phyloP scores from a whole-genome alignment of 2,329 filamentous ascomycete species.

The Ophiocordyceps camponoti-rufipedis region DNA sequence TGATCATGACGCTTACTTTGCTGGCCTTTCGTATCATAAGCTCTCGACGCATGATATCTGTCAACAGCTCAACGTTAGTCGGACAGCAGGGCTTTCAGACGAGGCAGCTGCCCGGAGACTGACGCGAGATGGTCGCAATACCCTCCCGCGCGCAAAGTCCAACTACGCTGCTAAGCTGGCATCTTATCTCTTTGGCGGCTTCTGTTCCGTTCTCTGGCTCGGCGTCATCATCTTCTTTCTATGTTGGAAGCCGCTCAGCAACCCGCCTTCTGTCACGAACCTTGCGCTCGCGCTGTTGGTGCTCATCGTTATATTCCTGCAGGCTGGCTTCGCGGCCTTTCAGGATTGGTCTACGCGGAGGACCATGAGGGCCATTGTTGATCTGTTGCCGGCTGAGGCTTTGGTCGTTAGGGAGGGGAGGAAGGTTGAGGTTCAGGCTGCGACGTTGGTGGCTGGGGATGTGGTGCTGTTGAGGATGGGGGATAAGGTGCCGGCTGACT shows the following conservation, averaged over 20 bases:
- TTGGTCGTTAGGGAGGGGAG: constrained; percentile 25
- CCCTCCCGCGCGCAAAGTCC: constrained; percentile 20
- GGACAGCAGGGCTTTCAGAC: constrained; percentile 16
- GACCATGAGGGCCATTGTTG: constrained; percentile 27
- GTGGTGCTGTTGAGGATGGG: constrained; percentile 25
- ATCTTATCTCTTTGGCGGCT: constrained; percentile 25
- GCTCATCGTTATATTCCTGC: constrained; percentile 26
- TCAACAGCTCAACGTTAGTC: constrained; percentile 19
- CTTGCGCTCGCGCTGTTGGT: constrained; percentile 26
- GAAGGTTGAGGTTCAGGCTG: constrained; percentile 18
- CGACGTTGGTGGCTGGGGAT: constrained; percentile 26
- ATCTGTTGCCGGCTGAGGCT: constrained; percentile 23
- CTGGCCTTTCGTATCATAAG: constrained; percentile 19
- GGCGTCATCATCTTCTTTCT: constrained; percentile 28
- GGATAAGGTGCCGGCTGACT: constrained; percentile 28
- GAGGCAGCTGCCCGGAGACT: constrained; percentile 14
- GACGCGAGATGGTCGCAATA: constrained; percentile 21
- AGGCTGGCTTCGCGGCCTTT: constrained; percentile 26
- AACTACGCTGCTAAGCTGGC: constrained; percentile 23
- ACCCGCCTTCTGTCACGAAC: constrained; percentile 23
- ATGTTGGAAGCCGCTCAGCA: constrained; percentile 26
- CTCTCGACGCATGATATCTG: constrained; percentile 15
- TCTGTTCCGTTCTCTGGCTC: constrained; percentile 27
- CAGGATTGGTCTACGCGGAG: constrained; percentile 27
- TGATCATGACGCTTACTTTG: constrained; percentile 22